phyloP scores from a whole-genome alignment of 305 asterid species.

The Ilex paraguariensis region DNA sequence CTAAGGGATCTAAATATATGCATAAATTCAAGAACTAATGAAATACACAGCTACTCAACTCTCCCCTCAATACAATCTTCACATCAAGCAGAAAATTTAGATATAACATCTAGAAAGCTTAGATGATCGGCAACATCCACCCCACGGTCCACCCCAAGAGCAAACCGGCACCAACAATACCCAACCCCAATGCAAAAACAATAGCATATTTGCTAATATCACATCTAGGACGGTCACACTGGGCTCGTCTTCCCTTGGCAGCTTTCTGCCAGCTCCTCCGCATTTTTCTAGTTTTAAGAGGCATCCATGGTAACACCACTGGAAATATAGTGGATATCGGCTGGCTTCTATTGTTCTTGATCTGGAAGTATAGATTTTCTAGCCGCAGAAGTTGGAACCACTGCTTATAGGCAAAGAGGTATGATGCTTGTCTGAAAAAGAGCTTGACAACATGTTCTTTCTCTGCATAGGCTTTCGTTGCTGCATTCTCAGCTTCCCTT shows the following conservation, averaged over 20 bases:
- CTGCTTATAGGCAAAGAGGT: constrained; percentile 78
- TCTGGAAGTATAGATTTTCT: constrained; percentile 57
- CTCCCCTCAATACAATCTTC: constrained; percentile 19
- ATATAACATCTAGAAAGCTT: constrained; percentile 17
- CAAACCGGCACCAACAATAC: constrained; percentile 86
- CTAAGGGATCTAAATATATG: constrained; percentile 3
- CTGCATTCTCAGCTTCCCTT: constrained; percentile 84
- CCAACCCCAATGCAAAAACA: constrained; percentile 68
- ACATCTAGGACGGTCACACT: constrained; percentile 18
- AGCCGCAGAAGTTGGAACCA: constrained; percentile 81
- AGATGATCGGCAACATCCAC: constrained; percentile 67
- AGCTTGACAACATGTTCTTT: constrained; percentile 70
- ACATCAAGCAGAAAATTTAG: constrained; percentile 15
- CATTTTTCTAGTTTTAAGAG: constrained; percentile 30
- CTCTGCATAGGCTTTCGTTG: constrained; percentile 61
- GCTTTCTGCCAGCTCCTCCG: constrained; percentile 34
- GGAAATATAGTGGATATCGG: constrained; percentile 35
- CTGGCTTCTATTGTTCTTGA: constrained; percentile 38
- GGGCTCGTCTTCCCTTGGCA: constrained; percentile 30
- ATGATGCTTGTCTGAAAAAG: constrained; percentile 76
- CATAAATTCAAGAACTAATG: constrained; percentile 3
- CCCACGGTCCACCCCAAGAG: constrained; percentile 78
- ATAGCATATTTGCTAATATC: constrained; percentile 47
- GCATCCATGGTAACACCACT: constrained; percentile 33
- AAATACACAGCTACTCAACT: constrained; percentile 14